phyloP scores from a whole-genome alignment of 208 protist species.

The Acanthamoeba triangularis region DNA sequence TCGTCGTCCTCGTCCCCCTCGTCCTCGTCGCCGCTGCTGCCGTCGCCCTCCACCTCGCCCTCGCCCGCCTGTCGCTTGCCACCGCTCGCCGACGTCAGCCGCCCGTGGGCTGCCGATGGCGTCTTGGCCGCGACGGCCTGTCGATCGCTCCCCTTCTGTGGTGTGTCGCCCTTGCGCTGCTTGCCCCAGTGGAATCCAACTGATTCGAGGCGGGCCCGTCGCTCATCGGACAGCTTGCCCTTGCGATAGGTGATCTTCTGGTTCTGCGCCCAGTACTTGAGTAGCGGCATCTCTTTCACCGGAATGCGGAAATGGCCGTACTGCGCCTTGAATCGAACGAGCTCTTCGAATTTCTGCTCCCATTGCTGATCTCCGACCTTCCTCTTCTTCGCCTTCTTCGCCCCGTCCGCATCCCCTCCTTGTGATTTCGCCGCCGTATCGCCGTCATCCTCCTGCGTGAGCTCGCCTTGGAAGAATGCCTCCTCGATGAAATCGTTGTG shows the following conservation, averaged over 20 bases:
- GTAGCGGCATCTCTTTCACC: slow-evolving; percentile 35
- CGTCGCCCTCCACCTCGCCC: background rate
- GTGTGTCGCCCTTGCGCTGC: background rate
- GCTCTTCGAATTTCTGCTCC: slow-evolving; percentile 65
- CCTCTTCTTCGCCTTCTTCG: slow-evolving; percentile 51
- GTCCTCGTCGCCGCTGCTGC: background rate
- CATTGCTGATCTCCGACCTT: slow-evolving; percentile 29
- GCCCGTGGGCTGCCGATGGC: background rate
- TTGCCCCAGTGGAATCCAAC: slow-evolving; percentile 35
- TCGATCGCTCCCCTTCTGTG: background rate
- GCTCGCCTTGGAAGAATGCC: background rate
- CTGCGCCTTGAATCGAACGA: slow-evolving; percentile 50
- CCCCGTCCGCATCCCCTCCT: background rate
- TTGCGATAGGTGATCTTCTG: slow-evolving; percentile 68
- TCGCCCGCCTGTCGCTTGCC: background rate
- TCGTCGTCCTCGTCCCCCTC: background rate
- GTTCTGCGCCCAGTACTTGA: slow-evolving; percentile 74
- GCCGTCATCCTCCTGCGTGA: background rate
- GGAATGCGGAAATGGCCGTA: slow-evolving; percentile 60
- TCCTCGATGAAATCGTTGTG: background rate
- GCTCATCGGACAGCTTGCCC: slow-evolving; percentile 56
- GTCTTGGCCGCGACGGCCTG: background rate
- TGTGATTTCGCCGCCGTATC: background rate
- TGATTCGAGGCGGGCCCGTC: slow-evolving; percentile 11
- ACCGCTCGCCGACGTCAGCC: background rate